Evolutionary conservation across 75 land plant genomes (phyloP).

Genomic region (Adiantum capillusveneris): DNA sequence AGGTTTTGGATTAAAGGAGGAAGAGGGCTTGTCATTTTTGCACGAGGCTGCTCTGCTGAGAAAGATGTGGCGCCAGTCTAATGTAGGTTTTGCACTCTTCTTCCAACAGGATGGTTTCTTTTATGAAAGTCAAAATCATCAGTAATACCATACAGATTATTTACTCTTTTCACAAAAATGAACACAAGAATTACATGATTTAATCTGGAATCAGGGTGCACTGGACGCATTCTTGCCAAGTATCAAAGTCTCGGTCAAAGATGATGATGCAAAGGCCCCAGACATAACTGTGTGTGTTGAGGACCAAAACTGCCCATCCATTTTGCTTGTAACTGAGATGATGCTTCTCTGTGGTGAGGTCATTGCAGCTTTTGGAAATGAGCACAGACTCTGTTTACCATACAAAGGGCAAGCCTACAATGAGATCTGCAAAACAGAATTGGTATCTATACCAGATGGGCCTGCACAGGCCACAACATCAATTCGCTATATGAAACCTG

Average conservation of each 20-base stretch:
- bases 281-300: slow-evolving; percentile 7
- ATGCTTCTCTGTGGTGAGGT: slow-evolving; percentile 98
- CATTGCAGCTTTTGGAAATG: slow-evolving; percentile 68
- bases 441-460: slow-evolving; percentile 75
- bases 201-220: neutral
- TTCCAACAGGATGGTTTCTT: no score
- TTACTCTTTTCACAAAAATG: no score
- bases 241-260: slow-evolving; percentile 3
- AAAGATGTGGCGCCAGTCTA: slow-evolving; percentile 52
- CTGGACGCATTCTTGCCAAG: neutral
- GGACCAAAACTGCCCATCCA: slow-evolving; percentile 64
- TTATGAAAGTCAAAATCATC: no score
- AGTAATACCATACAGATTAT: no score
- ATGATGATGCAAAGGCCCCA: neutral
- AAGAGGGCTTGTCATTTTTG: slow-evolving; percentile 63
- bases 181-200: no score
- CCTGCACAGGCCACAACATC: slow-evolving; percentile 65
- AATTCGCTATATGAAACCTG: slow-evolving; percentile 62
- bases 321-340: slow-evolving; percentile 90
- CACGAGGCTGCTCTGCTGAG: slow-evolving; percentile 83
- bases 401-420: slow-evolving; percentile 75
- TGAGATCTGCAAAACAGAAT: slow-evolving; percentile 27
- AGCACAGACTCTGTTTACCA: slow-evolving; percentile 66
- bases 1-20: slow-evolving; percentile 72
- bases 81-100: neutral